Percentiles rank a stretch among this genome's conserved stretches.
phyloP scores from a whole-genome alignment of 1,284 basidiomycete genomes.

The Gymnopus androsaceus region DNA sequence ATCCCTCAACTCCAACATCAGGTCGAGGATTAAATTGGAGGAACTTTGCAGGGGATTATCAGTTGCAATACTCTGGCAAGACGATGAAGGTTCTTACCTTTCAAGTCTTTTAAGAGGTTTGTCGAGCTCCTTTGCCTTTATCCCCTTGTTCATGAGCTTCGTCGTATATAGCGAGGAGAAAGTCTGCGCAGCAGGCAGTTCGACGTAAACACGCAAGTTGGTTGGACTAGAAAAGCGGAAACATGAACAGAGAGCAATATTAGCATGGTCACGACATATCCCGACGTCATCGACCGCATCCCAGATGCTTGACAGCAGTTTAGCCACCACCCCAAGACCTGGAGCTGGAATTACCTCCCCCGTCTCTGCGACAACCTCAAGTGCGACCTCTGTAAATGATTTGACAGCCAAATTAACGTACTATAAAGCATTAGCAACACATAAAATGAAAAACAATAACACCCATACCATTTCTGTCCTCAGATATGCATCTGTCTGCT shows the following conservation, averaged over 20 bases:
- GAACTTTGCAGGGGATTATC: neutral
- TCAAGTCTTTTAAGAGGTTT: slow-evolving; percentile 9
- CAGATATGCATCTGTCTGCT: slow-evolving; percentile 15
- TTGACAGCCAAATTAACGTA: slow-evolving; percentile 11
- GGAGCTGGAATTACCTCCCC: slow-evolving; percentile 14
- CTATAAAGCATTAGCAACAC: neutral
- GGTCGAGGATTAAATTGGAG: slow-evolving; percentile 4
- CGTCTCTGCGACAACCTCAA: slow-evolving; percentile 9
- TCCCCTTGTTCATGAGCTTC: slow-evolving; percentile 8
- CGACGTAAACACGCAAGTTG: slow-evolving; percentile 14
- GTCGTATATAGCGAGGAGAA: slow-evolving; percentile 12
- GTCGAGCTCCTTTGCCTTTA: neutral
- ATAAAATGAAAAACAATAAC: neutral
- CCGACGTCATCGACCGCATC: slow-evolving; percentile 15
- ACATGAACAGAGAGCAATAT: neutral
- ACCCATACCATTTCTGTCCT: slow-evolving; percentile 10
- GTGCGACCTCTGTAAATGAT: neutral
- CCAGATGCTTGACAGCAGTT: slow-evolving; percentile 14
- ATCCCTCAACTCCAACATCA: slow-evolving; percentile 5
- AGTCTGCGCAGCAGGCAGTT: slow-evolving; percentile 15
- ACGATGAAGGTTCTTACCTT: slow-evolving; percentile 5
- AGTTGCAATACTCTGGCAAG: neutral
- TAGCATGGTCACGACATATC: neutral
- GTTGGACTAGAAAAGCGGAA: slow-evolving; percentile 10
- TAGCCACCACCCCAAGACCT: slow-evolving; percentile 11